A percentile compares a stretch with the other conserved stretches of the same genome.
Evolutionary conservation across 148 eudicot genomes (phyloP).

Genomic region (Spergularia marina): DNA sequence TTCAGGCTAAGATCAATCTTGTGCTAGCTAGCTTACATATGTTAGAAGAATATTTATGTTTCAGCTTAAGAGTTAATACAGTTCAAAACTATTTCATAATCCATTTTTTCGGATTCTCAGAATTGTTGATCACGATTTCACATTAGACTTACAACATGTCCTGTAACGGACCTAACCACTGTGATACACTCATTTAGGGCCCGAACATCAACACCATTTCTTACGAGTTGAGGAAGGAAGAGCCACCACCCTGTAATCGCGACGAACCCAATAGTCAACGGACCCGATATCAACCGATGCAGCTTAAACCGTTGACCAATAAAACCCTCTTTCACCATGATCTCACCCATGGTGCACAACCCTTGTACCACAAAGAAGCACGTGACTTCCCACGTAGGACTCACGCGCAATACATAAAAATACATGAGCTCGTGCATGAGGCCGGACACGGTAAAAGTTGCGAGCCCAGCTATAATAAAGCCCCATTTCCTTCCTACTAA

Average conservation of each 20-base stretch:
- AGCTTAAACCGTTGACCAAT: constrained; percentile 26
- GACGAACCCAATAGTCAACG: constrained; percentile 49
- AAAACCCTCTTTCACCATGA: constrained; percentile 35
- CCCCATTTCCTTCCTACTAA: constrained; percentile 29
- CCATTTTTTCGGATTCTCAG: too few relatives aligned
- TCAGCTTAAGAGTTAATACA: too few relatives aligned
- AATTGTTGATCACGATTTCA: background rate
- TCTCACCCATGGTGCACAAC: constrained; percentile 38
- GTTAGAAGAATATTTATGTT: too few relatives aligned
- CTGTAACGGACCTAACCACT: constrained; percentile 30
- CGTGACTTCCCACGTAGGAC: constrained; percentile 69
- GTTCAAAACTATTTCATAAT: too few relatives aligned
- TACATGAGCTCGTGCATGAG: constrained; percentile 58
- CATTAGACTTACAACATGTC: background rate
- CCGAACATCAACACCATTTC: constrained; percentile 37
- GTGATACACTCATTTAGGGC: constrained; percentile 35
- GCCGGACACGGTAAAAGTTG: constrained; percentile 52
- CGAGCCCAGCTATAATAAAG: constrained; percentile 13
- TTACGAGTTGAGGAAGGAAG: constrained; percentile 50
- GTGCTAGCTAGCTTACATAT: too few relatives aligned
- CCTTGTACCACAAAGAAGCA: constrained; percentile 62
- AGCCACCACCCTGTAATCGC: constrained; percentile 50
- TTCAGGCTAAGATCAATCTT: too few relatives aligned
- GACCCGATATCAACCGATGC: constrained; percentile 35
- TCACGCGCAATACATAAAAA: constrained; percentile 38